Evolutionary conservation across 2,329 filamentous ascomycete species (phyloP).

Genomic region (Claviceps humidiphila): DNA sequence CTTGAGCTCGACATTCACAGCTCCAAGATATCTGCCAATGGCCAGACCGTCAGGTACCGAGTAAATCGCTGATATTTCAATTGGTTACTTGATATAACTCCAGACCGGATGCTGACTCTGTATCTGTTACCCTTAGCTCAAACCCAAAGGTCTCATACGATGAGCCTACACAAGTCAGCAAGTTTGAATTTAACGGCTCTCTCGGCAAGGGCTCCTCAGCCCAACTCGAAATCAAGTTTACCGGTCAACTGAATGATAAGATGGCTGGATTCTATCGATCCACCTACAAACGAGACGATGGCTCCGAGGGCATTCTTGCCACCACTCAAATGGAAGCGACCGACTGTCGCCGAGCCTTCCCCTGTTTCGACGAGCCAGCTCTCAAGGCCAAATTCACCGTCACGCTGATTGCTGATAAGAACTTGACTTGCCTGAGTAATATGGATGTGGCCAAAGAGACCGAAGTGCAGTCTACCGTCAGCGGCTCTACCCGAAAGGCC

Average conservation of each 20-base stretch:
- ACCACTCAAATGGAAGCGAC: conserved; percentile 96
- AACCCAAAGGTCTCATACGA: conserved; percentile 51
- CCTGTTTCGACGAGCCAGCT: conserved; percentile 91
- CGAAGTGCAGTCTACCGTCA: conserved; percentile 33
- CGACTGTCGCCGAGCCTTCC: conserved; percentile 83
- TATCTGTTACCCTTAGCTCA: conserved; percentile 5
- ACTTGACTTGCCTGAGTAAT: conserved; percentile 86
- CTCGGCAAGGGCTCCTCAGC: conserved; percentile 66
- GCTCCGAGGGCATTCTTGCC: conserved; percentile 68
- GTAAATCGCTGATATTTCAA: neutral
- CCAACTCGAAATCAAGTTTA: conserved; percentile 48
- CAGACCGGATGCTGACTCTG: neutral
- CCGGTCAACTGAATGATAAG: conserved; percentile 73
- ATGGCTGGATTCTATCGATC: conserved; percentile 98
- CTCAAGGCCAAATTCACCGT: conserved; percentile 89
- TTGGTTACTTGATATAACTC: neutral
- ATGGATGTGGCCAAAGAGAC: conserved; percentile 84
- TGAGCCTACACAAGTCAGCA: conserved; percentile 68
- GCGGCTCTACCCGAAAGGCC: conserved; percentile 48
- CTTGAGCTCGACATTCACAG: conserved; percentile 75
- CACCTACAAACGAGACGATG: conserved; percentile 74
- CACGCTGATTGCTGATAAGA: conserved; percentile 79
- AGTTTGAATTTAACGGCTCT: conserved; percentile 61
- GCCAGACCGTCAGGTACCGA: conserved; percentile 32
- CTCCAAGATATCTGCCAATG: conserved; percentile 31